A percentile compares a stretch with the other conserved stretches of the same genome.
Conservation (phyloP, 2,329 filamentous ascomycete species). For the Curvularia hawaiiensis region DNA sequence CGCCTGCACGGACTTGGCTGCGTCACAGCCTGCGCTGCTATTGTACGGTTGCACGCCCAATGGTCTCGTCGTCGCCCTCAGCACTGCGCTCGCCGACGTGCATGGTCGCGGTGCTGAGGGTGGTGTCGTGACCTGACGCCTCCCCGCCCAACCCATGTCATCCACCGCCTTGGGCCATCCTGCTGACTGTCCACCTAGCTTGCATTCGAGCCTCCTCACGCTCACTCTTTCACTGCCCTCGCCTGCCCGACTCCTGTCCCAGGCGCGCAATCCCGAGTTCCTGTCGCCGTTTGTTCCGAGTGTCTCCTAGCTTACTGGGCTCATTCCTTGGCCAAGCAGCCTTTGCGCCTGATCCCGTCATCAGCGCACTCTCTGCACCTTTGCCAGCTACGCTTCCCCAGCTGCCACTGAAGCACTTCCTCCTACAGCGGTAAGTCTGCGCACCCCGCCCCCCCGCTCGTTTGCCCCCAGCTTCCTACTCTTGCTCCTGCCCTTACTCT, state of each 20-base stretch:
- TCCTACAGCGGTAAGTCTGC: constrained; percentile 37
- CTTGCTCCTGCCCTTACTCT: neutral
- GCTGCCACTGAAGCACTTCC: constrained; percentile 20
- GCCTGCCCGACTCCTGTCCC: constrained; percentile 15
- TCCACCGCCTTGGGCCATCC: constrained; percentile 27
- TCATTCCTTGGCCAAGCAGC: constrained; percentile 20
- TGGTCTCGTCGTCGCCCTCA: neutral
- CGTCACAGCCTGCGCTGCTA: neutral
- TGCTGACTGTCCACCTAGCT: constrained; percentile 40
- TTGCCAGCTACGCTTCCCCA: constrained; percentile 19
- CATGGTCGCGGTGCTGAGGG: neutral
- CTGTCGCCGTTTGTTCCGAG: constrained; percentile 38
- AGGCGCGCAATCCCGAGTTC: constrained; percentile 40
- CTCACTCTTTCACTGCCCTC: constrained; percentile 38
- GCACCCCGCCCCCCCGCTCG: constrained; percentile 22
- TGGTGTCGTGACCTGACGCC: constrained; percentile 18
- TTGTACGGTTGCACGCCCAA: neutral
- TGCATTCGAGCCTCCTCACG: constrained; percentile 36
- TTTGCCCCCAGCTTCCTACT: neutral
- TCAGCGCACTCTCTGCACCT: constrained; percentile 24
- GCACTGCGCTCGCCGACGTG: neutral
- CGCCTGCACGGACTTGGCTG: constrained; percentile 24
- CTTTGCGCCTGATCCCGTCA: constrained; percentile 29
- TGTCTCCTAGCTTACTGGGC: constrained; percentile 31
- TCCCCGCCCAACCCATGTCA: constrained; percentile 38